These are phyloP conservation scores for Globisporangium spiculum DNA, from an alignment of 352 stramenopile genomes.

Conservation along the genomic window DNA sequence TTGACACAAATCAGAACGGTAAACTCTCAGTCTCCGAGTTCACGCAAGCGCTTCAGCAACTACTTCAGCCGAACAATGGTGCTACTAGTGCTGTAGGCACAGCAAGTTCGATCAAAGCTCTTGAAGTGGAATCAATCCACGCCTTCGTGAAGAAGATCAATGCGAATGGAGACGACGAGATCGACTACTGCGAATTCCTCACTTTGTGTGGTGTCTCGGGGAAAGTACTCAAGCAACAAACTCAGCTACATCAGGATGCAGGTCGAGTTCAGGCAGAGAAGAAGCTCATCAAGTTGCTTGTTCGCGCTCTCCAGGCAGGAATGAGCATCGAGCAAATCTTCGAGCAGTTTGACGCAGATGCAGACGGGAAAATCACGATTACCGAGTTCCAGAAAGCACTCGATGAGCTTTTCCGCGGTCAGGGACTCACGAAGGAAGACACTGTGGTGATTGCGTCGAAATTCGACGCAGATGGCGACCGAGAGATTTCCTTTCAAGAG, in stretches of 20 bases:
- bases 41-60: conserved; percentile 42
- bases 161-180: conserved; percentile 47
- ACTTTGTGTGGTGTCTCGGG: conserved; percentile 38
- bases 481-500: conserved; percentile 47
- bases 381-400: conserved; percentile 54
- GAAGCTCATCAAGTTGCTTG: conserved; percentile 64
- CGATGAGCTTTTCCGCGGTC: conserved; percentile 42
- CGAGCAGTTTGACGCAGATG: conserved; percentile 67
- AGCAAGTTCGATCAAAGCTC: conserved; percentile 22
- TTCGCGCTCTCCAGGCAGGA: conserved; percentile 42
- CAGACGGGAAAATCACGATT: conserved; percentile 52
- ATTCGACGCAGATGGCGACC: conserved; percentile 62
- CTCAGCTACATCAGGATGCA: conserved; percentile 17
- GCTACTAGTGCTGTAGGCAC: background rate
- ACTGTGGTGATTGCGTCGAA: conserved; percentile 31
- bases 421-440: conserved; percentile 39
- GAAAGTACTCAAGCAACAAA: conserved; percentile 21
- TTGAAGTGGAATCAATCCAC: conserved; percentile 45
- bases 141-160: conserved; percentile 55
- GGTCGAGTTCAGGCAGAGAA: conserved; percentile 28
- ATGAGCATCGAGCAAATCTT: conserved; percentile 66
- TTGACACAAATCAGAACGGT: conserved; percentile 60
- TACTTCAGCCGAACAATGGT: conserved; percentile 26
- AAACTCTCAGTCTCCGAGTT: conserved; percentile 57
- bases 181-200: conserved; percentile 75